Conservation (phyloP, 2,329 filamentous ascomycete genomes). For the Trichoderma lentiforme region DNA sequence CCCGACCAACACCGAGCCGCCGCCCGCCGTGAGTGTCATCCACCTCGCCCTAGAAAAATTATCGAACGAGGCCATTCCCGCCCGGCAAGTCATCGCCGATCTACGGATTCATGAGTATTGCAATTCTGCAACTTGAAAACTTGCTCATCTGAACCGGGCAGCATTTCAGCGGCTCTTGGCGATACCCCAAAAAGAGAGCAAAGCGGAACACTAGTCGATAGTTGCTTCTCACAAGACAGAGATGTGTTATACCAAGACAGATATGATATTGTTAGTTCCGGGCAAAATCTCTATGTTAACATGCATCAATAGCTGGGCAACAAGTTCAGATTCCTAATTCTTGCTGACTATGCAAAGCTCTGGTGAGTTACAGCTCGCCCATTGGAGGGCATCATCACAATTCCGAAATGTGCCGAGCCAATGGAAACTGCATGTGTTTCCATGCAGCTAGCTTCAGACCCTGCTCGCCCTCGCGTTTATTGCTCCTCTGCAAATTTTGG, state of each 20-base stretch:
- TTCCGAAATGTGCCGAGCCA: conserved; percentile 8
- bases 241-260: neutral
- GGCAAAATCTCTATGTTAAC: neutral
- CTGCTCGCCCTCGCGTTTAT: neutral
- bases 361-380: neutral
- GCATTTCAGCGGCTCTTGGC: neutral
- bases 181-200: neutral
- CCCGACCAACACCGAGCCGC: conserved; percentile 6
- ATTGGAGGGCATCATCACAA: neutral
- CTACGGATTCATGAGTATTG: neutral
- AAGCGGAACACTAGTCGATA: neutral
- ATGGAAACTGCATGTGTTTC: neutral
- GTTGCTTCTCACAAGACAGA: neutral
- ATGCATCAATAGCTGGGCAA: neutral
- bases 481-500: neutral
- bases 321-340: neutral
- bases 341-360: neutral
- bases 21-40: neutral
- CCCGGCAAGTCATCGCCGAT: neutral
- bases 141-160: neutral
- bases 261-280: neutral
- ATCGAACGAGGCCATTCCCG: neutral
- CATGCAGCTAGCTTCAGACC: neutral
- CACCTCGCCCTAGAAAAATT: neutral
- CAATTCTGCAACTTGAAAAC: neutral